Percentiles rank a stretch among this genome's conserved stretches.
These are phyloP conservation scores for Nakazawaea ishiwadae DNA, from an alignment of 805 yeast genomes.

Conservation along the genomic window DNA sequence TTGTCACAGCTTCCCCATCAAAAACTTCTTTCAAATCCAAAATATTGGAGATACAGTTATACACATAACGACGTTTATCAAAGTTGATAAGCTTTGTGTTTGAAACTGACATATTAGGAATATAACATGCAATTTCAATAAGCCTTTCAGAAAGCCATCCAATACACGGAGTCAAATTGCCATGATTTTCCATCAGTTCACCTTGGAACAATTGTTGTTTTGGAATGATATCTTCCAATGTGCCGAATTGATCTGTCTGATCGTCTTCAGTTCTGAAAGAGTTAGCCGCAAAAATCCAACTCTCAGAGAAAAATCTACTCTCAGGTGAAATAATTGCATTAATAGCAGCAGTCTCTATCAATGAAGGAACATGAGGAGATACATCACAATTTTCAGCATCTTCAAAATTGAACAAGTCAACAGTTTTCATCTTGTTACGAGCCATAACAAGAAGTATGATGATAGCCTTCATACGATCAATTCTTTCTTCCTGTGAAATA, in stretches of 20 bases:
- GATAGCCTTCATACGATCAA: slow-evolving; percentile 63
- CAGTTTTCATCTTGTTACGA: slow-evolving; percentile 60
- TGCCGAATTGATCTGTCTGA: slow-evolving; percentile 15
- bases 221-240: slow-evolving; percentile 28
- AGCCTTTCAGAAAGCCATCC: slow-evolving; percentile 89
- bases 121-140: slow-evolving; percentile 67
- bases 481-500: slow-evolving; percentile 55
- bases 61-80: slow-evolving; percentile 73
- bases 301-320: slow-evolving; percentile 58
- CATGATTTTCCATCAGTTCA: slow-evolving; percentile 13
- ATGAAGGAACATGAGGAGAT: slow-evolving; percentile 67
- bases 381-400: slow-evolving; percentile 25
- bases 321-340: slow-evolving; percentile 79
- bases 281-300: slow-evolving; percentile 64
- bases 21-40: slow-evolving; percentile 33
- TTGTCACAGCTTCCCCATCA: slow-evolving; percentile 21
- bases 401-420: slow-evolving; percentile 35
- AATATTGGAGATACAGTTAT: slow-evolving; percentile 55
- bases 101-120: slow-evolving; percentile 72
- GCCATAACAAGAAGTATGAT: slow-evolving; percentile 61
- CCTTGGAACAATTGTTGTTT: slow-evolving; percentile 24
- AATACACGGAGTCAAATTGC: slow-evolving; percentile 63
- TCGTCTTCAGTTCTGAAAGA: slow-evolving; percentile 3
- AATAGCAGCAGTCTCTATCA: slow-evolving; percentile 73
- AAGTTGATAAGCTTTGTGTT: slow-evolving; percentile 70